These are phyloP conservation scores for Harrya chromipes DNA, from an alignment of 768 basidiomycete genomes.

Conservation along the genomic window DNA sequence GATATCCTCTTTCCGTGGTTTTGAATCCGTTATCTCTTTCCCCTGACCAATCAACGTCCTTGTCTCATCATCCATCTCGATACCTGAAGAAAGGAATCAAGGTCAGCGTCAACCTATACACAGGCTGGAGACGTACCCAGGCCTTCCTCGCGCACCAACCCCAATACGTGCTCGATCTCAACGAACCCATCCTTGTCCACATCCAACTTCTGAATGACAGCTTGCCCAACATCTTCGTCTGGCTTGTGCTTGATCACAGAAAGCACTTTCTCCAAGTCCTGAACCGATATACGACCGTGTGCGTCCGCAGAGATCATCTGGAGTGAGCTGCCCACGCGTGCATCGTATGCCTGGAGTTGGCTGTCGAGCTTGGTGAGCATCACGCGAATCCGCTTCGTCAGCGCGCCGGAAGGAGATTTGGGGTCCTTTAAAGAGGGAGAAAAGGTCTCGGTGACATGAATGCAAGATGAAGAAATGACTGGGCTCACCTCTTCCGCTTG, in stretches of 20 bases:
- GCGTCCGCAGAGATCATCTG: constrained; percentile 84
- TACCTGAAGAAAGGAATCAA: constrained; percentile 43
- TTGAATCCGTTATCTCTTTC: constrained; percentile 71
- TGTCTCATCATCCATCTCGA: constrained; percentile 82
- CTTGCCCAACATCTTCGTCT: constrained; percentile 82
- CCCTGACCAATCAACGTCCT: constrained; percentile 82
- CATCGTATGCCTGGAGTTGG: constrained; percentile 91
- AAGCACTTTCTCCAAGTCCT: constrained; percentile 87
- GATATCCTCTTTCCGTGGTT: constrained; percentile 95
- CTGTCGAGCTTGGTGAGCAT: constrained; percentile 96
- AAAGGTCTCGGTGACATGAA: background rate
- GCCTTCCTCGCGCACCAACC: constrained; percentile 84
- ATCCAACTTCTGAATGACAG: constrained; percentile 90
- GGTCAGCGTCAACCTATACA: background rate
- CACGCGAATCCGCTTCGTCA: constrained; percentile 91
- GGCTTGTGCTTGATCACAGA: constrained; percentile 93
- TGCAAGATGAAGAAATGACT: background rate
- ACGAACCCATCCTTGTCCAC: constrained; percentile 96
- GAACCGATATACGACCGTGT: constrained; percentile 84
- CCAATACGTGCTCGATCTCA: constrained; percentile 91
- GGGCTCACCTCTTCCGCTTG: constrained; percentile 73
- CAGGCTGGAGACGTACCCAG: constrained; percentile 47
- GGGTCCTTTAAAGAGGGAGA: constrained; percentile 50
- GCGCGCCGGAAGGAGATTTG: constrained; percentile 76
- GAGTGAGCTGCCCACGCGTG: constrained; percentile 76